A percentile compares a stretch with the other conserved stretches of the same genome.
Evolutionary conservation across 208 protist genomes (phyloP).

Genomic region (Acanthamoeba lugdunensis): DNA sequence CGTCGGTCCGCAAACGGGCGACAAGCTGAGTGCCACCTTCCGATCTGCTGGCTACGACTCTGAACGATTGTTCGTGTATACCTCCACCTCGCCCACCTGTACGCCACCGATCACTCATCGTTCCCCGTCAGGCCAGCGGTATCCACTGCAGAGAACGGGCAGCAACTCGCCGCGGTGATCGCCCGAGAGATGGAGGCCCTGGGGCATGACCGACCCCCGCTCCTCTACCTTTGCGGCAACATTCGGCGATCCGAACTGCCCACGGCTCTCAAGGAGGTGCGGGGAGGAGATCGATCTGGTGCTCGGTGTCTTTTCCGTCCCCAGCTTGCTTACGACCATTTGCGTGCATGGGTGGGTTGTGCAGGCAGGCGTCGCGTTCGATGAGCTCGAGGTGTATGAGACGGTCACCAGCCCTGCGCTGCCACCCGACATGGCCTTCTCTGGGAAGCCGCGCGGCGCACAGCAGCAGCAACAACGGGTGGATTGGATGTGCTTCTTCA

Average conservation of each 20-base stretch:
- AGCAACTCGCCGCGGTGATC: constrained; percentile 3
- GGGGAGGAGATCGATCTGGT: no score
- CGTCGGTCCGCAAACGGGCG: constrained; percentile 16
- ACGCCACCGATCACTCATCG: neutral
- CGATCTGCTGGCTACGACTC: neutral
- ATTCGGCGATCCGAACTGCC: neutral
- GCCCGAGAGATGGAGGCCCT: neutral
- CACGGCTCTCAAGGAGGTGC: constrained; percentile 14
- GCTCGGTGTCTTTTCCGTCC: neutral
- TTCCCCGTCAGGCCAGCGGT: neutral
- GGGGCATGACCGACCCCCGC: neutral
- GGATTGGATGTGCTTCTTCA: constrained; percentile 59
- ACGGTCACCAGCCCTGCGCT: constrained; percentile 25
- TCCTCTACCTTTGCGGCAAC: constrained; percentile 50
- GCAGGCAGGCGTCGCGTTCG: neutral
- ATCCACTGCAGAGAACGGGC: neutral
- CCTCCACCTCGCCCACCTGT: neutral
- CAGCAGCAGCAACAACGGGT: neutral
- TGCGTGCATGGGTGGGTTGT: neutral
- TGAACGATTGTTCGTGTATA: neutral
- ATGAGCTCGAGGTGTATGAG: constrained; percentile 42
- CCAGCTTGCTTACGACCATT: neutral
- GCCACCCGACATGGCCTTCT: neutral
- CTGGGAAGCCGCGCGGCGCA: neutral
- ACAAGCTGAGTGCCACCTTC: constrained; percentile 6